Evolutionary conservation across 176 grass and related monocot species (phyloP).

Genomic region (Dendrocalamus sinicus): DNA sequence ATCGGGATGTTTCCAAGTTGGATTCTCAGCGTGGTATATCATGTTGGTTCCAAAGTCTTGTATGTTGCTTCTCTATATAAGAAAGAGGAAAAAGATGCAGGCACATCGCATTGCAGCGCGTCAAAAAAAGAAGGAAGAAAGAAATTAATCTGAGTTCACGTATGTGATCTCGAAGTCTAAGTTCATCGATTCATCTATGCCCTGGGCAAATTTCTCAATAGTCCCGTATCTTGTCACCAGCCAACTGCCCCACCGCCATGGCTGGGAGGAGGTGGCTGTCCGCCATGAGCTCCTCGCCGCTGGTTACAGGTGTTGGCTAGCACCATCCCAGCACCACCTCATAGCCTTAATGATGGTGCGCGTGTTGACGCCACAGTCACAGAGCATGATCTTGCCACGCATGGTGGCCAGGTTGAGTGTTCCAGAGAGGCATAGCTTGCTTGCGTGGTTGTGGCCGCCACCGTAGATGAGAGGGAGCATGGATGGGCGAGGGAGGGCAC

Average conservation of each 20-base stretch:
- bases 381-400: conserved; percentile 83
- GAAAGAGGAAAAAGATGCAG: no score
- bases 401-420: conserved; percentile 70
- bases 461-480: conserved; percentile 80
- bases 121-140: no score
- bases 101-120: no score
- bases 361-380: conserved; percentile 87
- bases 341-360: conserved; percentile 81
- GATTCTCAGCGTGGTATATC: no score
- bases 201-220: no score
- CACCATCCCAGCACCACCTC: conserved; percentile 80
- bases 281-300: conserved; percentile 90
- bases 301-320: conserved; percentile 82
- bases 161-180: no score
- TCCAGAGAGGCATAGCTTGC: conserved; percentile 81
- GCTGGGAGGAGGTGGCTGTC: conserved; percentile 93
- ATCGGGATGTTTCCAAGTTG: no score
- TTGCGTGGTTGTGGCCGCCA: conserved; percentile 63
- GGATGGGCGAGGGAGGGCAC: conserved; percentile 37
- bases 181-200: no score
- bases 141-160: no score
- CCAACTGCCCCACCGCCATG: conserved; percentile 63
- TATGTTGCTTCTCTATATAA: no score
- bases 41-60: no score
- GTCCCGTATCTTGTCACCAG: conserved; percentile 11